Evolutionary conservation across 768 basidiomycete genomes (phyloP), one percentile per base, ranked within the genome.

Genomic region (Mycena epipterygia): DNA sequence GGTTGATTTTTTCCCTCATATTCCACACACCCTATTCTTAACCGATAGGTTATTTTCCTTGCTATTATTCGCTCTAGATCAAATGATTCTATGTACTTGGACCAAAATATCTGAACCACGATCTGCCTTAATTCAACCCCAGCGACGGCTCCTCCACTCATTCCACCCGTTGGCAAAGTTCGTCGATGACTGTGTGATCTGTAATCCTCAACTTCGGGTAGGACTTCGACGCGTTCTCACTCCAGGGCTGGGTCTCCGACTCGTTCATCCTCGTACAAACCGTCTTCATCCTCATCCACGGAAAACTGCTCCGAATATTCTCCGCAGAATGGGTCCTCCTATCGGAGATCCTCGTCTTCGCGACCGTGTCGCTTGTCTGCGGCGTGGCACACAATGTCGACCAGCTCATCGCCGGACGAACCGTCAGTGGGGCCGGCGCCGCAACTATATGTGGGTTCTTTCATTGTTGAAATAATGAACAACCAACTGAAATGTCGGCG

Each of bases 351-450:
- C 23, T 30, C 23, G 68, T 86, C 67, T 87, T 86, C 70, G 86
- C 87, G 67, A 65, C 85, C 29, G 86, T 86, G 7, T 81, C 80
- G 0, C 71, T 82, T 17, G 69, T 85, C 37, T 86, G 84, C 72
- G 86, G 82, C 27, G 76, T 79, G 23, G 69, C 76, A 16, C 69
- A 64, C 6, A 74, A 58, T 48, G 70, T 81, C n/a, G 72, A 75
- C 51, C 64, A 76, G 21, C 59, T 83, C 19, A 82, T 83, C 48
- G 77, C 84, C 35, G 86, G 86, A 19, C 76, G 86, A 16, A 83
- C 84, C 0, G 65, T 87, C 25, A 76, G 81, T 3, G 86, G 86
- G 16, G 62, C 84, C 2, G 86, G 85, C 1, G 85, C 82, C 0
- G 82, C 82, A 0, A 84, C 84, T 32, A 65, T 53, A 16, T 52